Base-by-base conservation (phyloP, 345 rosid genomes). In the Arabis hirsuta region DNA sequence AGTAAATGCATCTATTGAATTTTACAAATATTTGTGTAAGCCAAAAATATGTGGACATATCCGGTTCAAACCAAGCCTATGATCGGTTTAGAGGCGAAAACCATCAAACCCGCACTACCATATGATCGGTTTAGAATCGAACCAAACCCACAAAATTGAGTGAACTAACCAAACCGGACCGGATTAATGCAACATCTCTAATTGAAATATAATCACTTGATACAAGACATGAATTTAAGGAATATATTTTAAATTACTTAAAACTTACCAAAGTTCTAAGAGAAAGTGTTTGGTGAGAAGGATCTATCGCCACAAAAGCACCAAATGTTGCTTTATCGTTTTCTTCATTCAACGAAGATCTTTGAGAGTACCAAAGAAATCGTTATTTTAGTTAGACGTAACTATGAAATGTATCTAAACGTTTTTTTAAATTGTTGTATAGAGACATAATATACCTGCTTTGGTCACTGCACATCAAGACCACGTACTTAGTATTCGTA, bases 381-480 rank as follows among this genome's bases (percentile, higher is more conserved):
- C 3, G 2, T 8, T 24, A 11, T 5, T 32, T 6, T 44, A 2
- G 1, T 68, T 60, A 34, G 14, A 43, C 10, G 46, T 16, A 12
- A 14, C 43, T 42, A 31, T 7, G 27, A 47, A 24, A 65, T 39
- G 10, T 8, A 24, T 47, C 7, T 64, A 26, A 19, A 12, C 7
- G 9, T 36, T 22, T 50, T 56, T 36, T 56, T 9, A 3, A 16
- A 4, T 27, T 13, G 5, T 44, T 62, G 5, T 45, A 32, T 38
- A 12, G 26, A 44, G 16, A 59, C 6, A 14, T 3, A 9, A 22
- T 9, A 22, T 76, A 73, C 64, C 87, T 82, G 93, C 84, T 86
- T 67, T 88, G 95, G 82, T 90, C 90, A 80, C 95, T 87, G 80
- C 95, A 90, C 96, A 92, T 85, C 44, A 92, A 87, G 44, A 90